These are phyloP conservation scores for Phoenix dactylifera DNA, from an alignment of 176 grass and related monocot species.

Conservation along the genomic window DNA sequence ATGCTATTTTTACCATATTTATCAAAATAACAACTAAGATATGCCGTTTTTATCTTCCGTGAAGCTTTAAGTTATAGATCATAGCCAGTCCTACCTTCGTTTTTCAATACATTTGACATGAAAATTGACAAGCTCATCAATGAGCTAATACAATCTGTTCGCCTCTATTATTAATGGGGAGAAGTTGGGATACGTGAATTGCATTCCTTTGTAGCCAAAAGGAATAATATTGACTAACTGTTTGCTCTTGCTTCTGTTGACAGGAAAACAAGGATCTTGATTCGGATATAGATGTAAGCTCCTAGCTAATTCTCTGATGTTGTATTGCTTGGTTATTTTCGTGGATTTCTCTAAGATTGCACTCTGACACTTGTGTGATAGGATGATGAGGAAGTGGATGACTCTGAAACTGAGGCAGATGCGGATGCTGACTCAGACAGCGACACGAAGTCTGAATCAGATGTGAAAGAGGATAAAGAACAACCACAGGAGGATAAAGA, in stretches of 20 bases:
- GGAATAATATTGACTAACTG: not conserved
- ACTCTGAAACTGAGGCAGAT: not conserved
- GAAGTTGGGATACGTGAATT: too few species aligned
- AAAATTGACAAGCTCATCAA: not conserved
- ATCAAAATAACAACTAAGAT: too few species aligned
- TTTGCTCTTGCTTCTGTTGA: not conserved
- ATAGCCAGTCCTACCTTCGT: not conserved
- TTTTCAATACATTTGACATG: not conserved
- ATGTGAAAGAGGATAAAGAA: not conserved
- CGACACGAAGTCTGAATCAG: too few species aligned
- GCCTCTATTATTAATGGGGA: too few species aligned
- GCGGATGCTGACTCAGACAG: conserved; percentile 4
- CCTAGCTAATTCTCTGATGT: not conserved
- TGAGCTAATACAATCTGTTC: too few species aligned
- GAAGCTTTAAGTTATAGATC: too few species aligned
- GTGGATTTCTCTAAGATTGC: too few species aligned
- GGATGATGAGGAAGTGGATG: conserved; percentile 8
- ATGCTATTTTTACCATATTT: too few species aligned
- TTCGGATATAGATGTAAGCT: not conserved
- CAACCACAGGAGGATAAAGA: conserved; percentile 5
- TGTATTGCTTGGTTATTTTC: too few species aligned
- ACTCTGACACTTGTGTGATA: not conserved
- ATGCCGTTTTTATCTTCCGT: too few species aligned
- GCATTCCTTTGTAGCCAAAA: too few species aligned
- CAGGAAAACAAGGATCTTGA: not conserved